Base-by-base conservation (phyloP, 2,329 filamentous ascomycete species). In the Fusarium camptoceras region DNA sequence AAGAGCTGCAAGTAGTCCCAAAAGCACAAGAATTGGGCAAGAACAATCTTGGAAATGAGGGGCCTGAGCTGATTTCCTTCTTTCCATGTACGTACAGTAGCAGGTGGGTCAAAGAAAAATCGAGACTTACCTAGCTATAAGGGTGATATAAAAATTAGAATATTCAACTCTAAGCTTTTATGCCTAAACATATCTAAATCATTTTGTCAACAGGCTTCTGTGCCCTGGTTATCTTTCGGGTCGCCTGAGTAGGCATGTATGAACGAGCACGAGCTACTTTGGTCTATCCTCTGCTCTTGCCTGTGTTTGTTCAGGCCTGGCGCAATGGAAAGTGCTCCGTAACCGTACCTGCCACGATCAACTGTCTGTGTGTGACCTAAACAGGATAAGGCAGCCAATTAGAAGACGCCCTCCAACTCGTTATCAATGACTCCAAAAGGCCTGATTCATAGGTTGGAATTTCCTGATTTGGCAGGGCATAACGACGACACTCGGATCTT, bases 351-450 rank as follows among this genome's bases (percentile, higher is more conserved):
- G 48, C 31, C 57, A 55, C 53, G 60, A 51, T 41, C 31, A 47
- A 25, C 30, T 55, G 57, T 55, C 66, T 63, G 66, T 54, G 56
- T 63, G 57, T 62, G 59, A 71, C 49, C 65, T 56, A 59, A 59
- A 69, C 54, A 50, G 63, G 59, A 53, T 48, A 57, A 64, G 62
- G 61, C 60, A 64, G 44, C 70, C 61, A 74, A 74, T 74, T 18
- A 62, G 30, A 57, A 39, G 43, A 15, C 22, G 39, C 50, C 46
- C 25, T 24, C 46, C 30, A 14, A n/a, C 34, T 11, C 63, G 67
- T 75, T 75, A 75, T 75, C 73, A 74, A 68, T 73, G 57, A 59
- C 57, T 44, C 48, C 34, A 37, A 37, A 37, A 47, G 43, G 39
- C 37, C 39, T 55, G 43, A 30, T 37, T 15, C 43, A 39, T 25